Conservation (phyloP, 805 yeast genomes). For the Candida krabiensis region DNA sequence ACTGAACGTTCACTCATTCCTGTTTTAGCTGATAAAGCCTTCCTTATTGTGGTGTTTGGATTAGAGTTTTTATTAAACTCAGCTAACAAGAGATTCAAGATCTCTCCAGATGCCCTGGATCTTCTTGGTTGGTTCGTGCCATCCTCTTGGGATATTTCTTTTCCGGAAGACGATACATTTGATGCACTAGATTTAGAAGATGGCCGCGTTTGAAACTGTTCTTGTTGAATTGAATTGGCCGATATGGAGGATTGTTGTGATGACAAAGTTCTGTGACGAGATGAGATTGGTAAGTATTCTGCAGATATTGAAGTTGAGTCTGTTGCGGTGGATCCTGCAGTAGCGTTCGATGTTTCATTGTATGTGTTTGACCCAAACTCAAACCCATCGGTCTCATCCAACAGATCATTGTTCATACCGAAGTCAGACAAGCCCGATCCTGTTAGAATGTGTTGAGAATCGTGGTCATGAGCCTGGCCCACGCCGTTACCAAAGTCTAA, state of each 20-base stretch:
- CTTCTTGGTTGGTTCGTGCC: conserved; percentile 26
- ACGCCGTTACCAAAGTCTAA: conserved; percentile 5
- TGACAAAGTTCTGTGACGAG: neutral
- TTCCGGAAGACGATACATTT: conserved; percentile 2
- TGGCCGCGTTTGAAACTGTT: neutral
- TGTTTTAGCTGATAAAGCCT: conserved; percentile 66
- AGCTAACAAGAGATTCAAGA: conserved; percentile 60
- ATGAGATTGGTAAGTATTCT: neutral
- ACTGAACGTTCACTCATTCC: conserved; percentile 87
- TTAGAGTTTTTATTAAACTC: conserved; percentile 75
- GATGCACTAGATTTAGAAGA: conserved; percentile 3
- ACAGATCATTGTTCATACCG: conserved; percentile 5
- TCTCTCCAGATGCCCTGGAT: conserved; percentile 59
- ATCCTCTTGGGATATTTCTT: conserved; percentile 8
- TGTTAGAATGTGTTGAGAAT: neutral
- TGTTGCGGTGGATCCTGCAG: conserved; percentile 2
- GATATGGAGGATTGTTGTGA: neutral
- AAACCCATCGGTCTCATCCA: conserved; percentile 6
- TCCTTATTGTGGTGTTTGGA: conserved; percentile 72
- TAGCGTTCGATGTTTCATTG: neutral
- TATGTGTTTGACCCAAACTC: conserved; percentile 4
- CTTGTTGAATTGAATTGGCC: neutral
- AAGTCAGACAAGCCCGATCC: conserved; percentile 4
- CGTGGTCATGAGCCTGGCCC: neutral
- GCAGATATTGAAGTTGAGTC: neutral